Percentiles rank a stretch among this genome's conserved stretches.
phyloP scores from a whole-genome alignment of 2,329 filamentous ascomycete genomes.

The Penicillium verrucosum region DNA sequence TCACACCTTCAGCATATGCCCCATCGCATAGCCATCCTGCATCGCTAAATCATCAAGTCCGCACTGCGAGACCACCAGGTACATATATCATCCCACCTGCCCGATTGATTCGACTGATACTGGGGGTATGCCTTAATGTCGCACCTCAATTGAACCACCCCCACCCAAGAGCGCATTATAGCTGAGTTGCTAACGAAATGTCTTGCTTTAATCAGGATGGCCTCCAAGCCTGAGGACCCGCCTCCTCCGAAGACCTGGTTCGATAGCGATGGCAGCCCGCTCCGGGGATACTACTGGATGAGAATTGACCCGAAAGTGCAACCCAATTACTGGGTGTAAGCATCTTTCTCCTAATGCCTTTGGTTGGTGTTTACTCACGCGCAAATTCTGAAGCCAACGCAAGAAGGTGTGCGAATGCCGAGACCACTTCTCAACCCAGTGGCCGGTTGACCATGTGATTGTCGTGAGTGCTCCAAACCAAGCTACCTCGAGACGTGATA shows the following conservation, averaged over 20 bases:
- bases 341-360: background rate
- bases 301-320: background rate
- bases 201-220: background rate
- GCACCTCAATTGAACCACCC: background rate
- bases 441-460: background rate
- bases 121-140: background rate
- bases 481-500: background rate
- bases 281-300: background rate
- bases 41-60: background rate
- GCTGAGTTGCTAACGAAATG: background rate
- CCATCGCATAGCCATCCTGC: background rate
- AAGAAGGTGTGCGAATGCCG: background rate
- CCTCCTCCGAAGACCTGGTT: background rate
- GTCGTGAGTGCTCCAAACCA: background rate
- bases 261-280: background rate
- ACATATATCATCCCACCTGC: background rate
- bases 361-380: background rate
- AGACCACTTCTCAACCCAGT: background rate
- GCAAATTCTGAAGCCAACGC: background rate
- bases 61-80: background rate
- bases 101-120: background rate
- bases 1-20: background rate
- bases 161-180: background rate
- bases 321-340: constrained; percentile 1
- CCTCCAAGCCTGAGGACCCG: background rate